phyloP scores from a whole-genome alignment of 2,329 filamentous ascomycete species.

The Venturia pyrina region DNA sequence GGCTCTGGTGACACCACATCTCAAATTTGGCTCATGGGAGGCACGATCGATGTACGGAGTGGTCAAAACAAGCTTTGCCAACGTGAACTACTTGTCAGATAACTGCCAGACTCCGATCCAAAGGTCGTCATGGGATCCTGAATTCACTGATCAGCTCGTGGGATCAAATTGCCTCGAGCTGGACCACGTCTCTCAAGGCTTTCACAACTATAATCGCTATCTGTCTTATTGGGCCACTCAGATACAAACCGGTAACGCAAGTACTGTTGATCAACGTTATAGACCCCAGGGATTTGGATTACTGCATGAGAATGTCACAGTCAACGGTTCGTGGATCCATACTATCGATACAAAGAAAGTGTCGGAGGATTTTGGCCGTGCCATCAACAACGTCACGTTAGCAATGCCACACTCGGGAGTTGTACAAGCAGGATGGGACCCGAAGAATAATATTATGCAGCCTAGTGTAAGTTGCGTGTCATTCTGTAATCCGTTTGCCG shows the following conservation, averaged over 20 bases:
- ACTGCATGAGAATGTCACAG: constrained; percentile 62
- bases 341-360: constrained; percentile 42
- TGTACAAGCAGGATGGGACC: constrained; percentile 51
- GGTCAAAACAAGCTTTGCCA: constrained; percentile 54
- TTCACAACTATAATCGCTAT: constrained; percentile 59
- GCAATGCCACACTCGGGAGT: constrained; percentile 68
- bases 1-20: constrained; percentile 62
- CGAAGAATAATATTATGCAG: constrained; percentile 57
- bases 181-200: constrained; percentile 58
- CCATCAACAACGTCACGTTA: constrained; percentile 67
- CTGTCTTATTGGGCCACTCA: constrained; percentile 45
- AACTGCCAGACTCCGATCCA: constrained; percentile 54
- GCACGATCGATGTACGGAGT: constrained; percentile 41
- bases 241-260: constrained; percentile 33
- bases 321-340: constrained; percentile 61
- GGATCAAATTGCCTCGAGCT: constrained; percentile 56
- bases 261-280: constrained; percentile 29
- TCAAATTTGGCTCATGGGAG: constrained; percentile 49
- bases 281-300: constrained; percentile 54
- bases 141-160: constrained; percentile 7
- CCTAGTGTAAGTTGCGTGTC: constrained; percentile 39
- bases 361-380: constrained; percentile 40
- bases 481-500: neutral
- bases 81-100: constrained; percentile 43
- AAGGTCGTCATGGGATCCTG: constrained; percentile 27